phyloP scores from a whole-genome alignment of 352 stramenopile species.

The Phytophthora megakarya region DNA sequence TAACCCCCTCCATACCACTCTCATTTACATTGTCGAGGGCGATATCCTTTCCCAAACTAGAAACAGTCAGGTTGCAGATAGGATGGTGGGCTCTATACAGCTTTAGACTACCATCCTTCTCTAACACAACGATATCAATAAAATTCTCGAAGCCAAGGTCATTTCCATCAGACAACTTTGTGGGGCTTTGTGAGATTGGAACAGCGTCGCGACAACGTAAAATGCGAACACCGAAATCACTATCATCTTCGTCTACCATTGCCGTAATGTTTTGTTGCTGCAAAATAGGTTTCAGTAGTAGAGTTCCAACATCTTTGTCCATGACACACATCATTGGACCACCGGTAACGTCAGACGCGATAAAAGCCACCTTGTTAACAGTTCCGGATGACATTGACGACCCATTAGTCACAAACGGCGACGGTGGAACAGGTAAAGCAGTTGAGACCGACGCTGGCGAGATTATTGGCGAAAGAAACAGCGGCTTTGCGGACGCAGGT shows the following conservation, averaged over 20 bases:
- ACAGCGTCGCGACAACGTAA: slow-evolving; percentile 52
- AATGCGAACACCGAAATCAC: slow-evolving; percentile 15
- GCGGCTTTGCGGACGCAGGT: slow-evolving; percentile 11
- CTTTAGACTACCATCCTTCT: slow-evolving; percentile 33
- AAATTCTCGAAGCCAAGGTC: not conserved
- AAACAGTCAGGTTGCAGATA: slow-evolving; percentile 42
- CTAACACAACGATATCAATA: slow-evolving; percentile 52
- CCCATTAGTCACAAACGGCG: slow-evolving; percentile 5
- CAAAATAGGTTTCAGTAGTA: slow-evolving; percentile 45
- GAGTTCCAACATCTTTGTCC: slow-evolving; percentile 38
- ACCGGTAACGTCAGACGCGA: slow-evolving; percentile 38
- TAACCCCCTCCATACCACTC: not conserved
- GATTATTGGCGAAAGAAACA: slow-evolving; percentile 33
- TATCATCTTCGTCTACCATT: slow-evolving; percentile 9
- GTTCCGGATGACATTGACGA: slow-evolving; percentile 5
- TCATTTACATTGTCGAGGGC: not conserved
- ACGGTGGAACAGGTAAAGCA: slow-evolving; percentile 20
- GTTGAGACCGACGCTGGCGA: slow-evolving; percentile 4
- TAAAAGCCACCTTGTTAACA: slow-evolving; percentile 37
- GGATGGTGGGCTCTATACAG: slow-evolving; percentile 39
- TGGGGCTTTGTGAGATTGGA: slow-evolving; percentile 28
- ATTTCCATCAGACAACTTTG: slow-evolving; percentile 2
- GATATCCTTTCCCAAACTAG: slow-evolving; percentile 1
- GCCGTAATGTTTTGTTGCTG: slow-evolving; percentile 8
- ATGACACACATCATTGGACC: slow-evolving; percentile 50